Conservation (phyloP, 2,329 filamentous ascomycete species). For the Emydomyces testavorans region DNA sequence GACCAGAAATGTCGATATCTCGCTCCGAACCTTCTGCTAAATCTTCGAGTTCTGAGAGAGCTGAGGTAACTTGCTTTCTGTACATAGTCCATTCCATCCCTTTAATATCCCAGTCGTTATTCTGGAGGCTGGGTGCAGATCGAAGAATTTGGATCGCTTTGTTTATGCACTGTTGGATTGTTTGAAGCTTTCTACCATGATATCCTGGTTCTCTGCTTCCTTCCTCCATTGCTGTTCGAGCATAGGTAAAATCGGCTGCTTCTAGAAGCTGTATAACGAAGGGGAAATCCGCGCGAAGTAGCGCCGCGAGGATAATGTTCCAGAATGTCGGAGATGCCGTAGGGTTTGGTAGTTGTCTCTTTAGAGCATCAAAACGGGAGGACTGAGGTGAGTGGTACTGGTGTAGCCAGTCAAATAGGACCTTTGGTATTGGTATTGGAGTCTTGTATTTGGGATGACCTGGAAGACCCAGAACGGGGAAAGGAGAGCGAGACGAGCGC, state of each 20-base stretch:
- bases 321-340: constrained; percentile 70
- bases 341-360: constrained; percentile 56
- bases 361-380: constrained; percentile 54
- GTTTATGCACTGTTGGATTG: constrained; percentile 60
- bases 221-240: constrained; percentile 53
- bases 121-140: constrained; percentile 55
- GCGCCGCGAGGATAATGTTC: constrained; percentile 64
- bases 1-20: constrained; percentile 31
- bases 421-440: constrained; percentile 62
- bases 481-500: constrained; percentile 19
- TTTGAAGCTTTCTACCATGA: constrained; percentile 61
- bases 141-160: constrained; percentile 59
- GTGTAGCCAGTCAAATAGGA: constrained; percentile 74
- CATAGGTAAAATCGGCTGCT: constrained; percentile 66
- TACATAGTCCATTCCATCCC: constrained; percentile 75
- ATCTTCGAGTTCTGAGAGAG: constrained; percentile 57
- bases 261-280: constrained; percentile 58
- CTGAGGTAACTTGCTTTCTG: constrained; percentile 59
- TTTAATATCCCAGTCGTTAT: constrained; percentile 67
- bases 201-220: constrained; percentile 57
- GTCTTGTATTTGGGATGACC: constrained; percentile 22
- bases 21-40: constrained; percentile 65
- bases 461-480: constrained; percentile 24
- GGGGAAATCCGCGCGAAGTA: constrained; percentile 62
- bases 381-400: constrained; percentile 61